Evolutionary conservation across 306 rosid genomes (phyloP).

Genomic region (Pyrus communis): DNA sequence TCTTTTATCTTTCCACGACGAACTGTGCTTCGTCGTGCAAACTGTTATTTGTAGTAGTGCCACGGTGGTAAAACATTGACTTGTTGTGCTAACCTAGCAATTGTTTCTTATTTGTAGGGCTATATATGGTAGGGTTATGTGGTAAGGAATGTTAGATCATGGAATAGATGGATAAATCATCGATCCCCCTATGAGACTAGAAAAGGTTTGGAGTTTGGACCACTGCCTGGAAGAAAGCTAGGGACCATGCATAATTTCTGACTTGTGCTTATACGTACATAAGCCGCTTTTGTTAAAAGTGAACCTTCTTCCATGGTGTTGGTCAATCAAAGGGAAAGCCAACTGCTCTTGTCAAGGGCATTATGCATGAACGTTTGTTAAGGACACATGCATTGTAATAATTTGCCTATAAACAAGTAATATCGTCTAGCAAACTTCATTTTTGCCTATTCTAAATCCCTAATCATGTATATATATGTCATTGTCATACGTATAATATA

Average conservation of each 20-base stretch:
- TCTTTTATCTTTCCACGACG: no score
- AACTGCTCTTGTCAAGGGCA: conserved; percentile 26
- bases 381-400: background rate
- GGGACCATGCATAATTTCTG: conserved; percentile 19
- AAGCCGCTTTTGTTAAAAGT: conserved; percentile 41
- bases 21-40: no score
- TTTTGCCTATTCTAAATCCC: background rate
- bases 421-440: background rate
- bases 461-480: background rate
- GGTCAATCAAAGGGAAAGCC: conserved; percentile 37
- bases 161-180: background rate
- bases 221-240: conserved; percentile 18
- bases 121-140: background rate
- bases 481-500: no score
- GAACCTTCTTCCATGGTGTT: conserved; percentile 21
- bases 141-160: background rate
- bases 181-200: conserved; percentile 14
- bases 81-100: background rate
- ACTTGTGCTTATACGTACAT: conserved; percentile 1
- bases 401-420: background rate
- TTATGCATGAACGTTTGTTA: conserved; percentile 21
- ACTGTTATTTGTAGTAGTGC: no score
- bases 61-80: background rate
- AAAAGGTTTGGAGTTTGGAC: conserved; percentile 27
- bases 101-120: background rate